Percentiles rank a stretch among this genome's conserved stretches.
Conservation (phyloP, 1,284 basidiomycete species). For the Ustilago bromivora region DNA sequence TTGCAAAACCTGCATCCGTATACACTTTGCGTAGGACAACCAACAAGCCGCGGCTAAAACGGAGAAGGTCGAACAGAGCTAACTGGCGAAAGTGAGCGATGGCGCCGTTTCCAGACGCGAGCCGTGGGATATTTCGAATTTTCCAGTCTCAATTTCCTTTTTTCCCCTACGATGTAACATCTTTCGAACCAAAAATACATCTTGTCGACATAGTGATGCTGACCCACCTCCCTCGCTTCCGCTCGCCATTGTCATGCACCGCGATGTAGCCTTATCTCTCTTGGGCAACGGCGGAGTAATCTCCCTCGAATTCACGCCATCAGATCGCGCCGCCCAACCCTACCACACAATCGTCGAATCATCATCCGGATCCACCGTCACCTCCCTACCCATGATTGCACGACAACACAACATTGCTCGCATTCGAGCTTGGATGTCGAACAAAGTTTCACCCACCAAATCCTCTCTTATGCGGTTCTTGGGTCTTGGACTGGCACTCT, state of each 20-base stretch:
- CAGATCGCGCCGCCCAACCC: conserved; percentile 17
- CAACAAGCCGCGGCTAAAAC: too few species aligned
- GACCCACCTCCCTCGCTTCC: too few species aligned
- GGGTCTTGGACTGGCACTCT: conserved; percentile 52
- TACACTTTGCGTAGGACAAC: too few species aligned
- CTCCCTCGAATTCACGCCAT: conserved; percentile 30
- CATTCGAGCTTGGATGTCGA: conserved; percentile 48
- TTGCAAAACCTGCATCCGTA: conserved; percentile 10
- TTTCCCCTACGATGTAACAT: not conserved
- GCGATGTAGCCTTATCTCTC: conserved; percentile 24
- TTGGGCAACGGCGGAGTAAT: conserved; percentile 42
- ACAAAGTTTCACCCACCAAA: conserved; percentile 53
- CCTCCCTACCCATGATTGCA: conserved; percentile 51
- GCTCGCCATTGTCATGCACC: too few species aligned
- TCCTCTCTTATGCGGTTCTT: conserved; percentile 53
- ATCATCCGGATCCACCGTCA: conserved; percentile 53
- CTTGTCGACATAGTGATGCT: not conserved
- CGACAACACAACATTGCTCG: conserved; percentile 39
- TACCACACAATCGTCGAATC: conserved; percentile 45
- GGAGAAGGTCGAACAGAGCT: too few species aligned
- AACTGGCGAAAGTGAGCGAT: not conserved
- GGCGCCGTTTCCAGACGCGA: conserved; percentile 17
- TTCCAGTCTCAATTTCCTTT: not conserved
- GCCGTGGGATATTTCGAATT: conserved; percentile 22
- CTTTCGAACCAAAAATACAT: not conserved